A percentile compares a stretch with the other conserved stretches of the same genome.
Evolutionary conservation across 2,329 filamentous ascomycete genomes (phyloP).

Genomic region (Coniella vitis): DNA sequence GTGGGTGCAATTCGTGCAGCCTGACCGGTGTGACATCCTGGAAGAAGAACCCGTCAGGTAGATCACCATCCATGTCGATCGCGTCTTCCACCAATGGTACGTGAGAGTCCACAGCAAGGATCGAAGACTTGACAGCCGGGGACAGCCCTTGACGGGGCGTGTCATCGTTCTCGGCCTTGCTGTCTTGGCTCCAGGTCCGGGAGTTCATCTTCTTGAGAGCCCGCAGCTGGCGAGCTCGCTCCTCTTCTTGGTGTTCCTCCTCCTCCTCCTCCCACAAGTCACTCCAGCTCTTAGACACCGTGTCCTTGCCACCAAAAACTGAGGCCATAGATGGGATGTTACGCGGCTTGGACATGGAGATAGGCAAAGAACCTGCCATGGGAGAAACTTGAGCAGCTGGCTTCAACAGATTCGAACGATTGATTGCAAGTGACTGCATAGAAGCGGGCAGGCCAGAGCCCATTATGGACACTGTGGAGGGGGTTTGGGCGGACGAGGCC

Average conservation of each 20-base stretch:
- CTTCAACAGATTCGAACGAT: slow-evolving; percentile 37
- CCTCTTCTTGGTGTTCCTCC: slow-evolving; percentile 65
- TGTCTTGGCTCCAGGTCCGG: slow-evolving; percentile 74
- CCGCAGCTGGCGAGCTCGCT: slow-evolving; percentile 52
- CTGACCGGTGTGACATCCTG: slow-evolving; percentile 50
- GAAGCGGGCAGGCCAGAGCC: slow-evolving; percentile 78
- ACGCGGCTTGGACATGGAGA: slow-evolving; percentile 71
- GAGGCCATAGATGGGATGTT: slow-evolving; percentile 65
- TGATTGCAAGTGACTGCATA: slow-evolving; percentile 64
- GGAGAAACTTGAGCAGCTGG: slow-evolving; percentile 48
- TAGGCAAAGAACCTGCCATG: slow-evolving; percentile 66
- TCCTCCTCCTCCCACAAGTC: slow-evolving; percentile 94
- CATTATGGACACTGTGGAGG: slow-evolving; percentile 75
- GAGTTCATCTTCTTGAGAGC: slow-evolving; percentile 62
- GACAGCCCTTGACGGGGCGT: slow-evolving; percentile 36
- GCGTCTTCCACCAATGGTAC: slow-evolving; percentile 30
- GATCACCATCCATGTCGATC: slow-evolving; percentile 54
- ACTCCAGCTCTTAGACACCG: slow-evolving; percentile 97
- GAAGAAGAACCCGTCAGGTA: slow-evolving; percentile 66
- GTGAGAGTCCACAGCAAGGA: slow-evolving; percentile 31
- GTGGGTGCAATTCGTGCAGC: slow-evolving; percentile 22
- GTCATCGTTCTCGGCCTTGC: slow-evolving; percentile 43
- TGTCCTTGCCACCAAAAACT: slow-evolving; percentile 71
- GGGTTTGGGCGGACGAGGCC: slow-evolving; percentile 70
- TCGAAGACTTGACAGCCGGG: slow-evolving; percentile 34